phyloP scores from a whole-genome alignment of 2,329 filamentous ascomycete species.

The Aspergillus sclerotialis region DNA sequence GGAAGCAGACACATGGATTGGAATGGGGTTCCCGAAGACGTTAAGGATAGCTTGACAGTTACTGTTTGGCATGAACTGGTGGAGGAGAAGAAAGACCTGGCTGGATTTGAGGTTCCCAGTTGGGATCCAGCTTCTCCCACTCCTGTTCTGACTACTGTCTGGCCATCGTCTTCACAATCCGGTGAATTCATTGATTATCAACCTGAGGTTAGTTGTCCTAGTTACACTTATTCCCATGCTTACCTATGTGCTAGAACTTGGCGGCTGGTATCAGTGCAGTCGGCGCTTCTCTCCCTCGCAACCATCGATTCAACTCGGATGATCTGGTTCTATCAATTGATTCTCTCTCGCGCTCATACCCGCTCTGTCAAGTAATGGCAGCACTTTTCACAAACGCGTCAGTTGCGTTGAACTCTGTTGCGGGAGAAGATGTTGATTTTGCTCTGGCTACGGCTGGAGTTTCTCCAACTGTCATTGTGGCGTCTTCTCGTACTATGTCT shows the following conservation, averaged over 20 bases:
- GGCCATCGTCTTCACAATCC: constrained; percentile 33
- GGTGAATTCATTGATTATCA: constrained; percentile 76
- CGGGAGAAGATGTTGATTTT: constrained; percentile 65
- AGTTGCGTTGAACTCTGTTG: constrained; percentile 81
- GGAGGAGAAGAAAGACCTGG: constrained; percentile 56
- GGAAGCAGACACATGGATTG: constrained; percentile 91
- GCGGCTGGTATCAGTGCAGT: constrained; percentile 77
- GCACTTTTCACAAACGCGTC: constrained; percentile 81
- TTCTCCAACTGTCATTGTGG: constrained; percentile 74
- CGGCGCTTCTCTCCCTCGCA: constrained; percentile 65
- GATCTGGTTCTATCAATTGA: constrained; percentile 85
- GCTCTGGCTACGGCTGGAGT: constrained; percentile 65
- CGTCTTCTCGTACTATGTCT: constrained; percentile 65
- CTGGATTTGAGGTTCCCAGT: constrained; percentile 58
- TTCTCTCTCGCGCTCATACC: constrained; percentile 70
- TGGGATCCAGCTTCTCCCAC: constrained; percentile 48
- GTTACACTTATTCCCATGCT: constrained; percentile 1
- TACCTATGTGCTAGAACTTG: constrained; percentile 55
- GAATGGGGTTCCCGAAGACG: constrained; percentile 77
- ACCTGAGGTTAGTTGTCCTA: constrained; percentile 46
- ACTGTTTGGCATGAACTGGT: constrained; percentile 91
- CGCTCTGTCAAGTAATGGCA: constrained; percentile 70
- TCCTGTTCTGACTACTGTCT: constrained; percentile 39
- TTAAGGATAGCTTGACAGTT: constrained; percentile 67
- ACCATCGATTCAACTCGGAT: constrained; percentile 63